Conservation (phyloP, 768 basidiomycete genomes). For the Glaciozyma antarctica region DNA sequence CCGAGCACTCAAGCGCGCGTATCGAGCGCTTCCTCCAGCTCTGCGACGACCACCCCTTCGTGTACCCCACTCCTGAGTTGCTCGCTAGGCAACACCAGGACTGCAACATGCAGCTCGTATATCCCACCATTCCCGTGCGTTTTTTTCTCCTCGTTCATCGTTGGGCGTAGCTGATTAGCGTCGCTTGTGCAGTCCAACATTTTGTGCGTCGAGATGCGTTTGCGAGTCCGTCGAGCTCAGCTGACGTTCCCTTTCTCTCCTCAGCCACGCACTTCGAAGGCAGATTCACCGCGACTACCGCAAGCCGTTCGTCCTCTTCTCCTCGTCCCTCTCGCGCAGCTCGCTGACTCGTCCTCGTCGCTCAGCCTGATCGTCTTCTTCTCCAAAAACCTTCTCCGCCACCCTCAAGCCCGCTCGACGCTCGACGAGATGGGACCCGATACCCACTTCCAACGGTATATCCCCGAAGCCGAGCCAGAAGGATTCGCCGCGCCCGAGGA, state of each 20-base stretch:
- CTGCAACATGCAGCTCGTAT: slow-evolving; percentile 98
- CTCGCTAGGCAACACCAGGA: slow-evolving; percentile 93
- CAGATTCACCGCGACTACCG: slow-evolving; percentile 92
- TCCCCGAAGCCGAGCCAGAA: slow-evolving; percentile 72
- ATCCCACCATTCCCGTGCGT: slow-evolving; percentile 88
- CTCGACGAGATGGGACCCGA: slow-evolving; percentile 82
- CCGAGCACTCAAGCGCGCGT: slow-evolving; percentile 92
- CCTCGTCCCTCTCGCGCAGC: slow-evolving; percentile 73
- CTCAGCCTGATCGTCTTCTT: slow-evolving; percentile 84
- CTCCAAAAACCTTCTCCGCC: slow-evolving; percentile 90
- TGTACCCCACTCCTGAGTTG: slow-evolving; percentile 80
- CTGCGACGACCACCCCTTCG: slow-evolving; percentile 89
- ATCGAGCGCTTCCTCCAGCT: slow-evolving; percentile 95
- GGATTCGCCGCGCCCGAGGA: slow-evolving; percentile 66
- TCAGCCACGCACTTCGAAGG: slow-evolving; percentile 80
- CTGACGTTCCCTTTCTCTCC: not conserved
- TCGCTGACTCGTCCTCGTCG: slow-evolving; percentile 91
- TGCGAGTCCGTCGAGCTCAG: slow-evolving; percentile 50
- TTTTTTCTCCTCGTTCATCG: slow-evolving; percentile 28
- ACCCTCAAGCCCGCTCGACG: slow-evolving; percentile 78
- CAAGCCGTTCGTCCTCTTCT: slow-evolving; percentile 53
- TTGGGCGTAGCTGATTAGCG: not conserved
- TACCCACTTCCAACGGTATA: slow-evolving; percentile 82
- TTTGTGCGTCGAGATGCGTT: slow-evolving; percentile 44
- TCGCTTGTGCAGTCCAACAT: slow-evolving; percentile 26